These are phyloP conservation scores for Stagonosporopsis cucurbitacearum DNA, from an alignment of 2,329 filamentous ascomycete genomes.

Conservation along the genomic window DNA sequence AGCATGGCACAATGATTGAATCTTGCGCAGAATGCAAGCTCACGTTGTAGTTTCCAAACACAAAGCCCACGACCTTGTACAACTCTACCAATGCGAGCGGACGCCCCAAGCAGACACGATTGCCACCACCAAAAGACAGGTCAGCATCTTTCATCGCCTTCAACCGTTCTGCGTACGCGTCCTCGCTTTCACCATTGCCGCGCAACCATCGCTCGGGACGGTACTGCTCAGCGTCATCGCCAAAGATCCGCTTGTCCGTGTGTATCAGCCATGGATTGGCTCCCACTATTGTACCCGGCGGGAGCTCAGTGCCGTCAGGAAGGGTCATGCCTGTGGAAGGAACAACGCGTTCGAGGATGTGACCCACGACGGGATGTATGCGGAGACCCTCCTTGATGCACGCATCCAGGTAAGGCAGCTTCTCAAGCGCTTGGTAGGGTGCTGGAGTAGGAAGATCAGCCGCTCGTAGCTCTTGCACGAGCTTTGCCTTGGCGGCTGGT, in stretches of 20 bases:
- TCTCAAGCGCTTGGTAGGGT: slow-evolving; percentile 25
- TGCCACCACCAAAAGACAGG: slow-evolving; percentile 41
- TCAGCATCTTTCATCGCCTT: slow-evolving; percentile 46
- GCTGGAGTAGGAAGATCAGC: slow-evolving; percentile 27
- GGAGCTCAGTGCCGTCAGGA: slow-evolving; percentile 31
- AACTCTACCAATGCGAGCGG: slow-evolving; percentile 41
- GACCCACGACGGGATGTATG: slow-evolving; percentile 50
- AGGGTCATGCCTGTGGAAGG: slow-evolving; percentile 31
- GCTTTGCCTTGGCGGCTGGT: slow-evolving; percentile 26
- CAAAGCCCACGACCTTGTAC: slow-evolving; percentile 61
- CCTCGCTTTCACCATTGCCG: slow-evolving; percentile 19
- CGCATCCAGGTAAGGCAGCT: slow-evolving; percentile 54
- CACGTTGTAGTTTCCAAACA: slow-evolving; percentile 55
- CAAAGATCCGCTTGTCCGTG: slow-evolving; percentile 30
- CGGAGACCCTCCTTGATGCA: slow-evolving; percentile 57
- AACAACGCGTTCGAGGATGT: slow-evolving; percentile 42
- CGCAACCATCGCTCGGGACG: slow-evolving; percentile 46
- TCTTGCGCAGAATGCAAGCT: slow-evolving; percentile 19
- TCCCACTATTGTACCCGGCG: slow-evolving; percentile 43
- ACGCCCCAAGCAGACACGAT: slow-evolving; percentile 38
- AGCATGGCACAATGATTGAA: background rate
- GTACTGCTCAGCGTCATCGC: slow-evolving; percentile 27
- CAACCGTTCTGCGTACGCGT: slow-evolving; percentile 26
- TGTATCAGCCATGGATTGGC: slow-evolving; percentile 42
- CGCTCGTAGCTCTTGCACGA: slow-evolving; percentile 33